Conservation (phyloP, 2,329 filamentous ascomycete species). For the Paracamarosporium sp. region DNA sequence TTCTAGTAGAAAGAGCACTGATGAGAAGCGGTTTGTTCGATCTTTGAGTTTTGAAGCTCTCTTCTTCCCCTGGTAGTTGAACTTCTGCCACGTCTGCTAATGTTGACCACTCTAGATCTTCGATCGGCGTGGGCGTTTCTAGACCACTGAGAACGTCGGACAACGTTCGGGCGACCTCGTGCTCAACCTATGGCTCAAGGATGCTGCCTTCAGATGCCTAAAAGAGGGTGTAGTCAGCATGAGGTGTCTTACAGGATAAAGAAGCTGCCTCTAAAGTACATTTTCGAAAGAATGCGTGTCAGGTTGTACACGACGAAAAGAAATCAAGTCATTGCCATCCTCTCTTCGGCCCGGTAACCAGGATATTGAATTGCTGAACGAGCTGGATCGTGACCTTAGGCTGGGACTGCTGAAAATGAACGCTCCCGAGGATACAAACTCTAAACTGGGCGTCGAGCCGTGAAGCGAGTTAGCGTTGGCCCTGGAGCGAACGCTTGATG, state of each 20-base stretch:
- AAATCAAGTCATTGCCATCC: conserved; percentile 17
- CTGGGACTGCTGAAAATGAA: conserved; percentile 45
- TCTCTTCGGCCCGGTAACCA: conserved; percentile 24
- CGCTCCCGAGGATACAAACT: conserved; percentile 37
- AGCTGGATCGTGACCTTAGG: conserved; percentile 30
- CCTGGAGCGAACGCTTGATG: conserved; percentile 29
- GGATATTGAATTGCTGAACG: conserved; percentile 27
- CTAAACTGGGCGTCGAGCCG: conserved; percentile 35
- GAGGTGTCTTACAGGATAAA: not conserved
- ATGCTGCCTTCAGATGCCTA: conserved; percentile 24
- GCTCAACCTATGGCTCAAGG: conserved; percentile 28
- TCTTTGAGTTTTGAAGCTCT: not conserved
- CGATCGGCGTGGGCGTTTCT: conserved; percentile 25
- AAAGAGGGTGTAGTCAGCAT: not conserved
- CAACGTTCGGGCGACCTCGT: conserved; percentile 28
- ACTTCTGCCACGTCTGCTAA: conserved; percentile 13
- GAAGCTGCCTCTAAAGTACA: conserved; percentile 3
- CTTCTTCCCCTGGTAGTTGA: not conserved
- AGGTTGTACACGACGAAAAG: conserved; percentile 22
- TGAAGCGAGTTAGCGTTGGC: conserved; percentile 17
- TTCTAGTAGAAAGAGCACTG: not conserved
- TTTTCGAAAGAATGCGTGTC: conserved; percentile 30
- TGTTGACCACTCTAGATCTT: conserved; percentile 20
- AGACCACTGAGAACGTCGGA: conserved; percentile 33
- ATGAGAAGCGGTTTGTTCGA: not conserved